These are phyloP conservation scores for Tuber magnatum DNA, from an alignment of 495 filamentous ascomycete genomes.

Conservation along the genomic window DNA sequence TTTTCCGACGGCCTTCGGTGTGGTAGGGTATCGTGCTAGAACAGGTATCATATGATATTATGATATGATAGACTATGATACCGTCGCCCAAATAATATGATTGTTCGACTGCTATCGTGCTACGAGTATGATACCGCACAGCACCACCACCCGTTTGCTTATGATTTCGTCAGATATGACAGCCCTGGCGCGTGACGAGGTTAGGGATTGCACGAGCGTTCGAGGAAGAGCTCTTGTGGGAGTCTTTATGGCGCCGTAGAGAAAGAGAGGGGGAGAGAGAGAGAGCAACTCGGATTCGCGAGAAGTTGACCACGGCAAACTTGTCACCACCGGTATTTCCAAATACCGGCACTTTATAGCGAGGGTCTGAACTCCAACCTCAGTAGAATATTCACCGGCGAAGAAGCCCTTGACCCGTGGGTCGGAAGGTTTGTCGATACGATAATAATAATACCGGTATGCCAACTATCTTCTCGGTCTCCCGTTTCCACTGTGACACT, in stretches of 20 bases:
- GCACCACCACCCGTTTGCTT: not conserved
- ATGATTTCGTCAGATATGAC: not conserved
- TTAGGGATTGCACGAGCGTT: not conserved
- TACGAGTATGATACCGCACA: not conserved
- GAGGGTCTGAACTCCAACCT: not conserved
- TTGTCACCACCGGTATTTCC: not conserved
- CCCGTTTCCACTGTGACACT: not conserved
- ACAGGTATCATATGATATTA: not conserved
- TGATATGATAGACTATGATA: too few species aligned
- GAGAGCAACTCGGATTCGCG: not conserved
- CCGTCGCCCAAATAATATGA: not conserved
- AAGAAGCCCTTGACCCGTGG: not conserved
- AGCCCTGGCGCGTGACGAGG: not conserved
- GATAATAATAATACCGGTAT: too few species aligned
- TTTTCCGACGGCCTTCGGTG: not conserved
- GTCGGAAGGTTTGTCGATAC: not conserved
- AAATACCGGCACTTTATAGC: not conserved
- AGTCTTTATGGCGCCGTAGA: not conserved
- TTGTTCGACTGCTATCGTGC: not conserved
- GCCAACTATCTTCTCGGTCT: not conserved
- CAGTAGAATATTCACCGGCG: not conserved
- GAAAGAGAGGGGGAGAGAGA: not conserved
- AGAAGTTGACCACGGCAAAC: not conserved
- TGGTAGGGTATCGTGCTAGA: not conserved
- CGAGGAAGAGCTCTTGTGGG: not conserved